Percentiles rank a stretch among this genome's conserved stretches.
Evolutionary conservation across 768 basidiomycete genomes (phyloP).

Genomic region (Tricholoma saponaceum): DNA sequence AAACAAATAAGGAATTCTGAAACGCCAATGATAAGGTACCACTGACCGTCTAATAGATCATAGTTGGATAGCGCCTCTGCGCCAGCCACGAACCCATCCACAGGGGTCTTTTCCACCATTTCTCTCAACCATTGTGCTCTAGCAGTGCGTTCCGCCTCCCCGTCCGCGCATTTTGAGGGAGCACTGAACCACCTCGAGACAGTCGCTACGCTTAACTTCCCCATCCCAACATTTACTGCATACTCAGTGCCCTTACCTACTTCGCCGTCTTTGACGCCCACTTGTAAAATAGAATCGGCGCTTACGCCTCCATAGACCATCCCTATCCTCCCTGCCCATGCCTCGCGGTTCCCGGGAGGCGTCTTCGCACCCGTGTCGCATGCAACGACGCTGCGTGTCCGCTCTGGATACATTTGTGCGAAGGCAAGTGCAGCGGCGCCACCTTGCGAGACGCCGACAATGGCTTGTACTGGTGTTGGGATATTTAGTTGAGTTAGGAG

Average conservation of each 20-base stretch:
- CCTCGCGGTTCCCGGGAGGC: slow-evolving; percentile 39
- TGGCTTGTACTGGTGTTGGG: slow-evolving; percentile 34
- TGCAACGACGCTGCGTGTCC: slow-evolving; percentile 38
- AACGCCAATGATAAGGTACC: neutral
- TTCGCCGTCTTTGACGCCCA: slow-evolving; percentile 9
- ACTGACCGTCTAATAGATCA: slow-evolving; percentile 27
- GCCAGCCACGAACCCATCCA: slow-evolving; percentile 42
- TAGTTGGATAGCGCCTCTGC: slow-evolving; percentile 43
- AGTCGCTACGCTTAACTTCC: slow-evolving; percentile 35
- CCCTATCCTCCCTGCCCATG: slow-evolving; percentile 44
- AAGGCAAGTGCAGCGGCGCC: slow-evolving; percentile 49
- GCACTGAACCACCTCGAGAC: slow-evolving; percentile 47
- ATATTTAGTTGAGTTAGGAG: slow-evolving; percentile 33
- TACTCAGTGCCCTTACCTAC: slow-evolving; percentile 18
- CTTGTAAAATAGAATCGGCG: slow-evolving; percentile 2
- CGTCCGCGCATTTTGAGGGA: slow-evolving; percentile 26
- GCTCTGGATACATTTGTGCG: slow-evolving; percentile 29
- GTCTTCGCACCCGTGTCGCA: slow-evolving; percentile 46
- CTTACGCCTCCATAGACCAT: slow-evolving; percentile 26
- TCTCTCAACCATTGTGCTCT: slow-evolving; percentile 24
- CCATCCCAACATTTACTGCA: slow-evolving; percentile 35
- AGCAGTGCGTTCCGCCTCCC: slow-evolving; percentile 9
- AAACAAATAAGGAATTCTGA: neutral
- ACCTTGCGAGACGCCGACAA: slow-evolving; percentile 54
- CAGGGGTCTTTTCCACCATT: slow-evolving; percentile 36